These are phyloP conservation scores for Neoscytalidium dimidiatum DNA, from an alignment of 2,329 filamentous ascomycete species.

Conservation along the genomic window DNA sequence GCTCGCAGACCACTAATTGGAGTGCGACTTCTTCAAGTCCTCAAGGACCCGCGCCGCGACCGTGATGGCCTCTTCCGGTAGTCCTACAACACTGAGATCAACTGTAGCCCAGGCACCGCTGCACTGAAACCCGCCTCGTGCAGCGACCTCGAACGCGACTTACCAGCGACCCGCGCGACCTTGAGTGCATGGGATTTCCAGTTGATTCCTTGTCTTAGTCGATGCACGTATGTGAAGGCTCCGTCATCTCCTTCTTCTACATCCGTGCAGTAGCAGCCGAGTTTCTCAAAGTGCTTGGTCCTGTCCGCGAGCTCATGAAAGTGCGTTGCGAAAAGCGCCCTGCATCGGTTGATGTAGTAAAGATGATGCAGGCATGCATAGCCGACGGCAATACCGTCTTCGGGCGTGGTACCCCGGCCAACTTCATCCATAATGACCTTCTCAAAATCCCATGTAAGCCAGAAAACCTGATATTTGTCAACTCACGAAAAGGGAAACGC, in stretches of 20 bases:
- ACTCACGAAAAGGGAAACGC: not conserved
- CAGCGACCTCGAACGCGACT: conserved; percentile 17
- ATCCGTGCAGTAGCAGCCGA: conserved; percentile 87
- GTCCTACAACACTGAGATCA: conserved; percentile 38
- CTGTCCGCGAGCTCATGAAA: conserved; percentile 85
- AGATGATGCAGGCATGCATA: conserved; percentile 88
- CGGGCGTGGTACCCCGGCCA: conserved; percentile 88
- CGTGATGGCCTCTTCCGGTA: conserved; percentile 71
- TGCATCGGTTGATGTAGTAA: conserved; percentile 72
- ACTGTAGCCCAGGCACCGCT: not conserved
- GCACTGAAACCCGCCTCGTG: not conserved
- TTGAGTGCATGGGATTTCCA: conserved; percentile 87
- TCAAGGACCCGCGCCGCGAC: conserved; percentile 64
- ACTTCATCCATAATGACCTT: conserved; percentile 91
- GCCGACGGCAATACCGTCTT: conserved; percentile 86
- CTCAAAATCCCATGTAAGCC: not conserved
- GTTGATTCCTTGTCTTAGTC: conserved; percentile 79
- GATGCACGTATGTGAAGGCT: conserved; percentile 82
- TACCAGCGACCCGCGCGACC: conserved; percentile 80
- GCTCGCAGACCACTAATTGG: not conserved
- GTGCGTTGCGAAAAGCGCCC: conserved; percentile 91
- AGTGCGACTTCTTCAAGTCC: conserved; percentile 22
- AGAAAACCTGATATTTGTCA: not conserved
- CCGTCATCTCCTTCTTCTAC: conserved; percentile 68
- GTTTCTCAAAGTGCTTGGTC: conserved; percentile 58